These are phyloP conservation scores for Anthracocystis setariae DNA, from an alignment of 1,284 basidiomycete genomes.

Conservation along the genomic window DNA sequence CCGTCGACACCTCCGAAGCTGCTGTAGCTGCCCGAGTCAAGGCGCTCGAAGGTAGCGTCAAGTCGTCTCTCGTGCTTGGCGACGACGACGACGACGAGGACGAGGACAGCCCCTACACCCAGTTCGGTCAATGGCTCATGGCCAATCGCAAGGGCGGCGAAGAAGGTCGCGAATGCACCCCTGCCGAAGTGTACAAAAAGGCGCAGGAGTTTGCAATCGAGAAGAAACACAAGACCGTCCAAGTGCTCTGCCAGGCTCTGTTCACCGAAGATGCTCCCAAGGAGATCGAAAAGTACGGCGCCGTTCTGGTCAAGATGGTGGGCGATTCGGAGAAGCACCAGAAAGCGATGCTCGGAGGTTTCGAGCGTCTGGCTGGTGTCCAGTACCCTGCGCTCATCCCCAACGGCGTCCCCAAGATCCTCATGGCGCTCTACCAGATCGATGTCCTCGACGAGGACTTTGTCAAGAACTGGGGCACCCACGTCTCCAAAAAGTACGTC, in stretches of 20 bases:
- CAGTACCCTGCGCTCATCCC: conserved; percentile 62
- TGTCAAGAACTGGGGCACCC: conserved; percentile 91
- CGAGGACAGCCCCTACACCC: conserved; percentile 76
- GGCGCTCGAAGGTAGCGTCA: conserved; percentile 77
- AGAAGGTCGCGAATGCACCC: conserved; percentile 51
- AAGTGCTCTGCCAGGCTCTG: conserved; percentile 85
- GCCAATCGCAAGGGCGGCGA: conserved; percentile 75
- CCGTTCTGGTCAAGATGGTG: conserved; percentile 80
- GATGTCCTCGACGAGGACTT: conserved; percentile 94
- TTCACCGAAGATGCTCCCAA: conserved; percentile 81
- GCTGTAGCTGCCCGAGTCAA: conserved; percentile 87
- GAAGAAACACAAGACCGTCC: conserved; percentile 92
- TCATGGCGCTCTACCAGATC: conserved; percentile 93
- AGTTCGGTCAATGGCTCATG: conserved; percentile 86
- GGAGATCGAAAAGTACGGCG: conserved; percentile 79
- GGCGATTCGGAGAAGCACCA: conserved; percentile 84
- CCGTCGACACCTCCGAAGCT: conserved; percentile 87
- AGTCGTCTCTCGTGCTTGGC: conserved; percentile 71
- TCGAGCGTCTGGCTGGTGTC: conserved; percentile 65
- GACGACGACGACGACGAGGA: conserved; percentile 77
- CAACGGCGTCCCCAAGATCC: conserved; percentile 80
- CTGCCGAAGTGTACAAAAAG: conserved; percentile 82
- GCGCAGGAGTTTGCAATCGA: conserved; percentile 91
- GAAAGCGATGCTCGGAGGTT: conserved; percentile 81
- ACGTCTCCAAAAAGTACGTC: conserved; percentile 95